These are phyloP conservation scores for Evernia prunastri DNA, from an alignment of 495 filamentous ascomycete species.

Conservation along the genomic window DNA sequence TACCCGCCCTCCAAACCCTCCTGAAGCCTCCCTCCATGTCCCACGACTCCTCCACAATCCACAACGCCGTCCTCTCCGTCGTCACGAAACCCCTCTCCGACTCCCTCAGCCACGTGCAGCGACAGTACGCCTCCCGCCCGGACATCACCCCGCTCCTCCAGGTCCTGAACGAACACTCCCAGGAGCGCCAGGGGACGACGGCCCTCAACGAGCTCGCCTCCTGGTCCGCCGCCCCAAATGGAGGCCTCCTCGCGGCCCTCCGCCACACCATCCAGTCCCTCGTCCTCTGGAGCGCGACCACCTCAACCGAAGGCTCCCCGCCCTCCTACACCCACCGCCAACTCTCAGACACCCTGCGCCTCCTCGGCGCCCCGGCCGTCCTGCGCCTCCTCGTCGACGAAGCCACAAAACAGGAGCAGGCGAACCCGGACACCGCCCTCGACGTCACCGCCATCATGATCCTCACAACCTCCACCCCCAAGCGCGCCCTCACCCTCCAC, in stretches of 20 bases:
- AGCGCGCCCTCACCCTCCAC: conserved; percentile 51
- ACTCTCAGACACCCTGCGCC: conserved; percentile 55
- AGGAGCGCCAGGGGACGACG: conserved; percentile 57
- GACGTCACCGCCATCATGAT: conserved; percentile 70
- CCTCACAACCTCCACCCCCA: conserved; percentile 50
- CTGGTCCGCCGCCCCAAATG: conserved; percentile 59
- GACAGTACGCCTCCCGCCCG: conserved; percentile 57
- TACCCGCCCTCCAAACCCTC: conserved; percentile 67
- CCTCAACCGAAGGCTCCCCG: conserved; percentile 51
- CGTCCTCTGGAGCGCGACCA: conserved; percentile 63
- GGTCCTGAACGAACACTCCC: conserved; percentile 60
- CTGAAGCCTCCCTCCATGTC: conserved; percentile 71
- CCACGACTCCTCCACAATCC: conserved; percentile 71
- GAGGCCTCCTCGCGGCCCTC: conserved; percentile 56
- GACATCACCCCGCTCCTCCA: conserved; percentile 68
- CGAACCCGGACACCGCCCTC: conserved; percentile 55
- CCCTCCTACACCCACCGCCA: conserved; percentile 76
- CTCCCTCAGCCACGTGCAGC: conserved; percentile 64
- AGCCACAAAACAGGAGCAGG: conserved; percentile 17
- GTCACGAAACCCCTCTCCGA: conserved; percentile 70
- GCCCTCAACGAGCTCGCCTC: conserved; percentile 67
- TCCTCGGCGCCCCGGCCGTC: conserved; percentile 61
- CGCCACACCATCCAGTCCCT: conserved; percentile 61
- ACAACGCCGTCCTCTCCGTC: conserved; percentile 75
- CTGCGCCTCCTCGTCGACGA: conserved; percentile 32